Evolutionary conservation across 805 yeast species (phyloP).

Genomic region (Schwanniomyces yamadae): DNA sequence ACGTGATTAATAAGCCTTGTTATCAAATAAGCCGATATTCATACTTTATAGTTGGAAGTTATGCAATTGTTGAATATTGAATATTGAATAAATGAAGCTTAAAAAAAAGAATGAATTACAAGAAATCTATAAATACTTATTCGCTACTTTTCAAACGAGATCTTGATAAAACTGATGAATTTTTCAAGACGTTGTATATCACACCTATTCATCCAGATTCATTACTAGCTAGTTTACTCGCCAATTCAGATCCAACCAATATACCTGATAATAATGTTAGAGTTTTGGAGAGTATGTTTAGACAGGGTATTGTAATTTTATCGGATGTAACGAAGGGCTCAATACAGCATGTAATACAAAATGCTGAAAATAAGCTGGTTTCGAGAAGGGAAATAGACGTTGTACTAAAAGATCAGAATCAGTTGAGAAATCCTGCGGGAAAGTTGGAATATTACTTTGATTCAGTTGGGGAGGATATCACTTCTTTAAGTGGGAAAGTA

Average conservation of each 20-base stretch:
- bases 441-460: slow-evolving; percentile 4
- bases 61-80: too few relatives aligned
- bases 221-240: slow-evolving; percentile 18
- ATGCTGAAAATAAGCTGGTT: background rate
- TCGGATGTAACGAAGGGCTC: slow-evolving; percentile 20
- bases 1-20: too few relatives aligned
- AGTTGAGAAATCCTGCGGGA: background rate
- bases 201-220: slow-evolving; percentile 25
- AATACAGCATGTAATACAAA: slow-evolving; percentile 2
- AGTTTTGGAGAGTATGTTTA: slow-evolving; percentile 15
- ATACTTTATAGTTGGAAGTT: too few relatives aligned
- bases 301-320: slow-evolving; percentile 19
- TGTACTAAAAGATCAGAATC: too few relatives aligned
- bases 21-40: too few relatives aligned
- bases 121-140: slow-evolving; percentile 19
- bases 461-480: slow-evolving; percentile 23
- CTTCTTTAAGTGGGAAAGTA: slow-evolving; percentile 14
- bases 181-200: slow-evolving; percentile 21
- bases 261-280: background rate
- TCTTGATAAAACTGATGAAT: slow-evolving; percentile 16
- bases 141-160: slow-evolving; percentile 19
- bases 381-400: too few relatives aligned
- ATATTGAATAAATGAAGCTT: slow-evolving; percentile 1
- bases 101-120: slow-evolving; percentile 10
- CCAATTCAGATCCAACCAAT: slow-evolving; percentile 16